A percentile compares a stretch with the other conserved stretches of the same genome.
Evolutionary conservation across 1,284 basidiomycete genomes (phyloP).

Genomic region (Leccinum solheimii): DNA sequence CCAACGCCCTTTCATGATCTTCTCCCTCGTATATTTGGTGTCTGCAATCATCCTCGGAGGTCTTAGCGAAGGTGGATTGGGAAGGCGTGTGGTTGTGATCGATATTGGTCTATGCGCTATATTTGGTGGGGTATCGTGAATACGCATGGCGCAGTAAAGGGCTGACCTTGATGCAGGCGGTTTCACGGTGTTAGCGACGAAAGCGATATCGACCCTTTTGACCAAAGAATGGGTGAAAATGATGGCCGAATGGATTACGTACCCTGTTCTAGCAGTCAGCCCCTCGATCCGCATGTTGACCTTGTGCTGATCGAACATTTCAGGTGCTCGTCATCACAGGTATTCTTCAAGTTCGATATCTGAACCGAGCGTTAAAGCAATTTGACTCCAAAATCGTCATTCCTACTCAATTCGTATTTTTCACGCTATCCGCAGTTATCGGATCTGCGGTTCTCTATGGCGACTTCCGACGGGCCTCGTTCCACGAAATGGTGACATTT

Average conservation of each 20-base stretch:
- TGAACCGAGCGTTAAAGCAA: constrained; percentile 87
- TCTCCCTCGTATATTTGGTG: constrained; percentile 63
- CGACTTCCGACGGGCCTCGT: constrained; percentile 81
- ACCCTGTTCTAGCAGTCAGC: constrained; percentile 66
- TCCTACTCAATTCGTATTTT: constrained; percentile 93
- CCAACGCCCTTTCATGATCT: constrained; percentile 73
- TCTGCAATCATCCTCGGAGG: constrained; percentile 59
- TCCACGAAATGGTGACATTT: constrained; percentile 86
- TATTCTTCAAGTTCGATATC: constrained; percentile 86
- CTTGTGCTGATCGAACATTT: constrained; percentile 24
- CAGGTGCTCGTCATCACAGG: constrained; percentile 80
- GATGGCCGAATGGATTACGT: constrained; percentile 77
- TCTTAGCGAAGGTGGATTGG: constrained; percentile 59
- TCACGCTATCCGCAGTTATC: constrained; percentile 84
- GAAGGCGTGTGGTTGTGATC: constrained; percentile 73
- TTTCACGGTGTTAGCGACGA: constrained; percentile 93
- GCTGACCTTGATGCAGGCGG: constrained; percentile 56
- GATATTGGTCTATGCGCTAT: constrained; percentile 89
- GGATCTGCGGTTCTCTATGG: constrained; percentile 93
- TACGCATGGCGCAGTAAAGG: constrained; percentile 1
- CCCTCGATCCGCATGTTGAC: constrained; percentile 9
- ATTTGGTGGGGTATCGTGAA: constrained; percentile 58
- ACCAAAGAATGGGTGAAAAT: constrained; percentile 74
- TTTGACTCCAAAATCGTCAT: constrained; percentile 87
- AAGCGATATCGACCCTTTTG: constrained; percentile 86